Conservation (phyloP, 805 yeast genomes). For the Candida broadrunensis region DNA sequence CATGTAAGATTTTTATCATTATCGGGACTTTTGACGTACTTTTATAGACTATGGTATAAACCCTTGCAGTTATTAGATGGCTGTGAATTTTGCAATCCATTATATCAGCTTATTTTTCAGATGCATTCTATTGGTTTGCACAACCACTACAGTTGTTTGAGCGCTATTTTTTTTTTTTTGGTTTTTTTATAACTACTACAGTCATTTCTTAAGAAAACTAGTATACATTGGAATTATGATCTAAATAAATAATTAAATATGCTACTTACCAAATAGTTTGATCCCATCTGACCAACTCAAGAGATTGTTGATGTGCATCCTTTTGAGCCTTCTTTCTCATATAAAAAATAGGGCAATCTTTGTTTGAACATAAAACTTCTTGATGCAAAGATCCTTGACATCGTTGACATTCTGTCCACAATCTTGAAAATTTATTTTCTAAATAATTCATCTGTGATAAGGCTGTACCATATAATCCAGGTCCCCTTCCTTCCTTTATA, state of each 20-base stretch:
- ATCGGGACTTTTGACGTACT: too few relatives aligned
- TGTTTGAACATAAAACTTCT: constrained; percentile 91
- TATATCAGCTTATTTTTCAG: too few relatives aligned
- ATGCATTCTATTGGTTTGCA: background rate
- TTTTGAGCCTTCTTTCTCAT: constrained; percentile 89
- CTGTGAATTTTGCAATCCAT: too few relatives aligned
- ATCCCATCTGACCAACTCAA: constrained; percentile 67
- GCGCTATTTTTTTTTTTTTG: background rate
- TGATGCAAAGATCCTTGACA: constrained; percentile 96
- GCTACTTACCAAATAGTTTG: constrained; percentile 46
- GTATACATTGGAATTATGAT: background rate
- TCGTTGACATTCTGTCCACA: constrained; percentile 98
- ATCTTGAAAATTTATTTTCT: constrained; percentile 76
- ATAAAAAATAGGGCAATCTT: constrained; percentile 96
- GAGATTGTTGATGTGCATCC: constrained; percentile 56
- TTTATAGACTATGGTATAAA: too few relatives aligned
- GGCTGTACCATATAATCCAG: constrained; percentile 78
- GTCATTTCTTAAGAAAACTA: background rate
- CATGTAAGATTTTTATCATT: too few relatives aligned
- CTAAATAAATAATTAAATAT: too few relatives aligned
- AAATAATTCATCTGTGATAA: constrained; percentile 74
- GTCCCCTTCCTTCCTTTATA: constrained; percentile 64
- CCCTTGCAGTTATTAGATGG: background rate
- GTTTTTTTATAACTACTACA: background rate
- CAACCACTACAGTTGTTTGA: background rate